Evolutionary conservation across 257 asterid species (phyloP), one percentile per base, ranked within the genome.

Genomic region (Capsicum chinense): DNA sequence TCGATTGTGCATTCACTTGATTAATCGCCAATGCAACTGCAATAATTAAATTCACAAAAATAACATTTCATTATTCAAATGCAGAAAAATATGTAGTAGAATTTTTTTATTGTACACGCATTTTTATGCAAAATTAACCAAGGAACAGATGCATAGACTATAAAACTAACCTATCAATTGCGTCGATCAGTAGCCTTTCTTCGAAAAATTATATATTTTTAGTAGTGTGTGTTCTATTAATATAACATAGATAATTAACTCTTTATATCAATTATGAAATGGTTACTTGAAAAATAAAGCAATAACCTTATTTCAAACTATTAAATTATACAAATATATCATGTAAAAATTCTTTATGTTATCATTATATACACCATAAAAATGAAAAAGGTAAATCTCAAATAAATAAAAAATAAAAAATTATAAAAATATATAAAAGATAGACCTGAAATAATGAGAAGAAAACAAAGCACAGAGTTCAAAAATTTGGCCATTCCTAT

Each of bases 401-500:
- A 67, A 35, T 21, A 35, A 37, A 26, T 26, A 26, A 26, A 26
- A 26, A 1, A 26, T 26, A 5, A 7, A 71, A 6, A 16, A 17
- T 9, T 2, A 21, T 16, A 39, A 3, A 56, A 52, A 15, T 42
- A 70, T 3, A 69, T 33, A 10, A 6, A 52, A 33, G 5, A 8
- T 70, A 83, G 42, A 70, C 71, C 84, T 13, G 56, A 15, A 64
- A 81, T 42, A 64, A 50, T 59, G 37, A 81, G 26, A 12, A 60
- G 67, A 74, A 81, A 35, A 26, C 79, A 64, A 7, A 64, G n/a
- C 8, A 59, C 35, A 9, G 79, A 47, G 33, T 13, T 62, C 0
- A 74, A 63, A 81, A 48, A 11, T 47, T 81, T 81, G 5, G 84
- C 79, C 79, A 81, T 81, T 47, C 37, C 15, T 64, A 6, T 44